Percentiles rank a stretch among this genome's conserved stretches.
These are phyloP conservation scores for Yarrowia keelungensis DNA, from an alignment of 805 yeast species.

Conservation along the genomic window DNA sequence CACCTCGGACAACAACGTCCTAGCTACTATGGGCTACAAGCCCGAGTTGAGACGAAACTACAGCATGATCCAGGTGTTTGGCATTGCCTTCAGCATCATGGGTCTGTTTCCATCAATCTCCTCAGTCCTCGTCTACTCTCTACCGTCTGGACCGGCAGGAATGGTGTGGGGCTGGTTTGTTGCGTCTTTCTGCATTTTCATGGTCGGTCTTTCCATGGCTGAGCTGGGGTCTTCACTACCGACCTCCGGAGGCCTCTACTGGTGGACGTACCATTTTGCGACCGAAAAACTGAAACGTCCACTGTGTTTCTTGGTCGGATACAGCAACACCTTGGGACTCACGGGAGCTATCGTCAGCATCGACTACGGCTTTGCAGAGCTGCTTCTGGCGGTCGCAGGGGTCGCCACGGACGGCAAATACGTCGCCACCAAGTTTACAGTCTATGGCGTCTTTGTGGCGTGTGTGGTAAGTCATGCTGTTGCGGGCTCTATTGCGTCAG, in stretches of 20 bases:
- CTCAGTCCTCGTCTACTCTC: neutral
- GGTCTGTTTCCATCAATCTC: neutral
- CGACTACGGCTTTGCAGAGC: constrained; percentile 8
- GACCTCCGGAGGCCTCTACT: neutral
- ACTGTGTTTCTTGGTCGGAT: neutral
- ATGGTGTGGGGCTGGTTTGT: constrained; percentile 18
- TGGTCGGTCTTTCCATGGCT: neutral
- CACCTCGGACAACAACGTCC: neutral
- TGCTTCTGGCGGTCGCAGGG: constrained; percentile 2
- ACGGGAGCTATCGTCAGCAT: neutral
- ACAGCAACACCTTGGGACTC: neutral
- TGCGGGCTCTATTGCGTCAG: neutral
- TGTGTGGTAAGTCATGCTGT: neutral
- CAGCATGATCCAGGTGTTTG: constrained; percentile 2
- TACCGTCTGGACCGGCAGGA: constrained; percentile 6
- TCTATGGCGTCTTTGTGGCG: constrained; percentile 5
- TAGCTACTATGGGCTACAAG: constrained; percentile 11
- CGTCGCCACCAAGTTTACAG: neutral
- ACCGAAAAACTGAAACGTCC: neutral
- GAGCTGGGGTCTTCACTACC: neutral
- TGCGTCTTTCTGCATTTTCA: constrained; percentile 1
- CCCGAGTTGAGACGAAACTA: constrained; percentile 12
- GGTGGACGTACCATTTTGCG: constrained; percentile 11
- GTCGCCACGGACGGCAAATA: constrained; percentile 5
- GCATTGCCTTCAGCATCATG: constrained; percentile 3